Conservation (phyloP, 2,329 filamentous ascomycete genomes). For the Coleophoma cylindrospora region DNA sequence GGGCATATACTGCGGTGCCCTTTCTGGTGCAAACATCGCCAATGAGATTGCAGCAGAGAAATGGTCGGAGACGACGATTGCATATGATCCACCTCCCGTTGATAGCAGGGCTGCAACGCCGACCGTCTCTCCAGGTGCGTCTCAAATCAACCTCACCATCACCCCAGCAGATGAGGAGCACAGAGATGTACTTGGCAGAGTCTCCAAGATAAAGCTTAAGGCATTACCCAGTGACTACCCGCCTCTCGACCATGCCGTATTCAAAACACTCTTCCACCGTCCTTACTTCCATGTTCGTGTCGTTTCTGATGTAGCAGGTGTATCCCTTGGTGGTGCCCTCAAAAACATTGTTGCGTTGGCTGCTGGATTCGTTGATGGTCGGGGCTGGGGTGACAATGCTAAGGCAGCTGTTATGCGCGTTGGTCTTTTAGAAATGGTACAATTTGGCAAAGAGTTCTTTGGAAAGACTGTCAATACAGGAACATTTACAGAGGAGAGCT, state of each 20-base stretch:
- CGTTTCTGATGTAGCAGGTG: conserved; percentile 91
- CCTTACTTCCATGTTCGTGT: conserved; percentile 97
- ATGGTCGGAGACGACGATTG: conserved; percentile 95
- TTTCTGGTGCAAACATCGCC: conserved; percentile 95
- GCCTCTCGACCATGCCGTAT: conserved; percentile 76
- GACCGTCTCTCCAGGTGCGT: conserved; percentile 40
- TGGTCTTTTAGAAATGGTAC: conserved; percentile 92
- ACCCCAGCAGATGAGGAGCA: conserved; percentile 46
- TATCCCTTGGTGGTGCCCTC: conserved; percentile 87
- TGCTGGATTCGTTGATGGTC: conserved; percentile 89
- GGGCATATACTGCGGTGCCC: conserved; percentile 92
- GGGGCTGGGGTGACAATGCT: conserved; percentile 97
- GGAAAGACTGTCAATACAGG: conserved; percentile 70
- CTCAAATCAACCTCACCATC: conserved; percentile 45
- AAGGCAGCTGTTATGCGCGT: conserved; percentile 99
- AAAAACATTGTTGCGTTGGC: conserved; percentile 97
- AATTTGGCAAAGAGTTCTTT: conserved; percentile 93
- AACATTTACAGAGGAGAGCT: conserved; percentile 96
- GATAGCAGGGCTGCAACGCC: conserved; percentile 75
- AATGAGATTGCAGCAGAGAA: conserved; percentile 93
- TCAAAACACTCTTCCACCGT: conserved; percentile 85
- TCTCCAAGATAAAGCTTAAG: conserved; percentile 65
- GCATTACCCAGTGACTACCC: conserved; percentile 79
- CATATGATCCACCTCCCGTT: conserved; percentile 87
- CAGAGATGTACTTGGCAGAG: conserved; percentile 62